Percentiles rank a stretch among this genome's conserved stretches.
Conservation (phyloP, 2,329 filamentous ascomycete species). For the Alternaria arborescens region DNA sequence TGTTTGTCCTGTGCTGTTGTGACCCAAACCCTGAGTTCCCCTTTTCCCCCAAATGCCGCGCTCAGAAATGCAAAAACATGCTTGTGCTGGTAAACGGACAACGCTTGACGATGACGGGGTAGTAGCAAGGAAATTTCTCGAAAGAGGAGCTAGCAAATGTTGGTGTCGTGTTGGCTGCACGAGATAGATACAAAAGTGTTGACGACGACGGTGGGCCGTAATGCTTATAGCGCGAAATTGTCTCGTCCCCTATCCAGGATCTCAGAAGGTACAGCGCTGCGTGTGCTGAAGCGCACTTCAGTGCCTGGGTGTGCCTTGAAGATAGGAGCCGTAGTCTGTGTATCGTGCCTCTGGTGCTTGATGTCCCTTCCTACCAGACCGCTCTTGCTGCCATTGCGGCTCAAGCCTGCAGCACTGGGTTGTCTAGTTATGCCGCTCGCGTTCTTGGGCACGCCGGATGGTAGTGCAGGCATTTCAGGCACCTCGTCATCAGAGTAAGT, state of each 20-base stretch:
- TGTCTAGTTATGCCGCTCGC: slow-evolving; percentile 17
- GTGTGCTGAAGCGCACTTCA: slow-evolving; percentile 50
- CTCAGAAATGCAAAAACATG: slow-evolving; percentile 8
- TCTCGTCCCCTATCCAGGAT: slow-evolving; percentile 46
- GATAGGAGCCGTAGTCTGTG: slow-evolving; percentile 51
- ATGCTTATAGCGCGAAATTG: slow-evolving; percentile 29
- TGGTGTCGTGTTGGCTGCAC: neutral
- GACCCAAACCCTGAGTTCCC: neutral
- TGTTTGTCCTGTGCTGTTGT: neutral
- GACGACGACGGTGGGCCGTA: neutral
- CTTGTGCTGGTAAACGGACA: slow-evolving; percentile 1
- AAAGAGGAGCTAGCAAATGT: neutral
- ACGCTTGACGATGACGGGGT: slow-evolving; percentile 6
- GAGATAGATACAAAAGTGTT: neutral
- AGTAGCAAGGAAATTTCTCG: slow-evolving; percentile 6
- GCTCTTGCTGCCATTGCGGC: slow-evolving; percentile 13
- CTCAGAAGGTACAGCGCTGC: slow-evolving; percentile 50
- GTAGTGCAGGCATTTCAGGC: slow-evolving; percentile 23
- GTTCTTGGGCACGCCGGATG: slow-evolving; percentile 38
- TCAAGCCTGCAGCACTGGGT: slow-evolving; percentile 21
- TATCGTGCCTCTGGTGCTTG: slow-evolving; percentile 47
- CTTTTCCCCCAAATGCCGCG: neutral
- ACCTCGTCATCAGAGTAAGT: slow-evolving; percentile 34
- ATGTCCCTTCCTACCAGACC: slow-evolving; percentile 43
- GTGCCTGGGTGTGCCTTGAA: slow-evolving; percentile 52